Evolutionary conservation across 2,329 filamentous ascomycete genomes (phyloP).

Genomic region (Ascochyta clinopodiicola): DNA sequence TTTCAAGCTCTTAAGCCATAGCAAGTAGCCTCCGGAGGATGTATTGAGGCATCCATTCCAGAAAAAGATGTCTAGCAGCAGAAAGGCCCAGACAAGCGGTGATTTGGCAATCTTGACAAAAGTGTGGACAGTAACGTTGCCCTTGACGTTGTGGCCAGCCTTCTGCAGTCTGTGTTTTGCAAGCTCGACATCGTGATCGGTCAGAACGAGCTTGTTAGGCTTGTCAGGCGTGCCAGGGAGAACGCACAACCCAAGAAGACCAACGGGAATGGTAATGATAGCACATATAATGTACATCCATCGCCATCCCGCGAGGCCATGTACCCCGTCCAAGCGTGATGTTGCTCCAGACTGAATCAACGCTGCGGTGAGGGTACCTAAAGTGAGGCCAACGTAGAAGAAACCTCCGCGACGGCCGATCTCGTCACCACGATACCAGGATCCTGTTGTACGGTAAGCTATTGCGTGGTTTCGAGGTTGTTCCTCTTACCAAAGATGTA

Average conservation of each 20-base stretch:
- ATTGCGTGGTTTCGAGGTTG: neutral
- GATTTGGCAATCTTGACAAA: constrained; percentile 40
- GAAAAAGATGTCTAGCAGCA: constrained; percentile 62
- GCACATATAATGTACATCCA: constrained; percentile 48
- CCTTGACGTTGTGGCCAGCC: constrained; percentile 48
- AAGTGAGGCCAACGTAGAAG: constrained; percentile 60
- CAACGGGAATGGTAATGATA: constrained; percentile 64
- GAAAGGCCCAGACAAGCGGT: constrained; percentile 59
- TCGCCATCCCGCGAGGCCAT: constrained; percentile 48
- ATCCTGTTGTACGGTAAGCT: constrained; percentile 36
- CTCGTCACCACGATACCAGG: constrained; percentile 58
- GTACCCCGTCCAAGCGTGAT: constrained; percentile 63
- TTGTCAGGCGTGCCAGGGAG: constrained; percentile 60
- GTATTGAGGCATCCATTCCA: constrained; percentile 61
- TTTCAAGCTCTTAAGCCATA: constrained; percentile 65
- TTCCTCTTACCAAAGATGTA: constrained; percentile 32
- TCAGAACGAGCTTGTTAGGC: constrained; percentile 58
- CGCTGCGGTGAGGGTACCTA: constrained; percentile 61
- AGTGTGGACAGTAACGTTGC: constrained; percentile 27
- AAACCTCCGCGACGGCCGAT: constrained; percentile 57
- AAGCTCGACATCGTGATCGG: constrained; percentile 55
- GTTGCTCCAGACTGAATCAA: constrained; percentile 51
- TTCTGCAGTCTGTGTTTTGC: constrained; percentile 55
- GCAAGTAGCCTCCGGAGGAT: constrained; percentile 58
- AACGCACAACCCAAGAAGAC: constrained; percentile 58